Evolutionary conservation across 768 basidiomycete species (phyloP).

Genomic region (Mycena maculata): DNA sequence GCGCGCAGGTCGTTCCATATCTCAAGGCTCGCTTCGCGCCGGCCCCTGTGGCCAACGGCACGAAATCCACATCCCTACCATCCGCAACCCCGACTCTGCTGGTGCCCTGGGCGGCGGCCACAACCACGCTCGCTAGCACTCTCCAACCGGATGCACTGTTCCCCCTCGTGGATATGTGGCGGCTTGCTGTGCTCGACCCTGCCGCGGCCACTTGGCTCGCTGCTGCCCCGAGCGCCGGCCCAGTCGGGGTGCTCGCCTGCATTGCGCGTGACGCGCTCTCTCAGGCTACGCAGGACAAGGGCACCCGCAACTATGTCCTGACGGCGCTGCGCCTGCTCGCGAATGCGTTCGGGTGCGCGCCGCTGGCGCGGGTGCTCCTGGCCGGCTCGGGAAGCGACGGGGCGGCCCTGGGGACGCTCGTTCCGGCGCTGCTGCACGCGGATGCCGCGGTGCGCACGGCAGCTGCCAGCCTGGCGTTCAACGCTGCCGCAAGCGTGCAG

Average conservation of each 20-base stretch:
- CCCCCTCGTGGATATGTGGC: constrained; percentile 87
- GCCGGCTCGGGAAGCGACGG: constrained; percentile 36
- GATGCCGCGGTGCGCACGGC: constrained; percentile 80
- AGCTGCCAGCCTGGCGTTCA: constrained; percentile 86
- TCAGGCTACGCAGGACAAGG: constrained; percentile 36
- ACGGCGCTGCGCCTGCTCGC: constrained; percentile 75
- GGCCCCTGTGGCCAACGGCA: constrained; percentile 16
- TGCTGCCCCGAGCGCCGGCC: constrained; percentile 49
- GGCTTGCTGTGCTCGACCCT: constrained; percentile 78
- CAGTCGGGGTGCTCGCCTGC: constrained; percentile 58
- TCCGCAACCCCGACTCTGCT: constrained; percentile 54
- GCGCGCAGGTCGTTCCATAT: constrained; percentile 66
- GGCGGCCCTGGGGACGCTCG: constrained; percentile 64
- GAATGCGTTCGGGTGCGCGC: constrained; percentile 69
- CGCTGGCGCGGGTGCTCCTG: constrained; percentile 56
- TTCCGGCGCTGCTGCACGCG: constrained; percentile 74
- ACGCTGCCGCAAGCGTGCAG: constrained; percentile 76
- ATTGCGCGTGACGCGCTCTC: constrained; percentile 53
- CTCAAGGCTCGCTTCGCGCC: constrained; percentile 69
- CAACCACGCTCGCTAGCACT: constrained; percentile 52
- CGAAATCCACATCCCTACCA: constrained; percentile 32
- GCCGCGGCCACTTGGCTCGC: constrained; percentile 64
- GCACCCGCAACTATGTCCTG: constrained; percentile 68
- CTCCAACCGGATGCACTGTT: constrained; percentile 73
- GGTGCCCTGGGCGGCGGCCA: constrained; percentile 61